phyloP scores from a whole-genome alignment of 225 moss, liverwort and hornwort genomes.

The Antitrichia curtipendula region DNA sequence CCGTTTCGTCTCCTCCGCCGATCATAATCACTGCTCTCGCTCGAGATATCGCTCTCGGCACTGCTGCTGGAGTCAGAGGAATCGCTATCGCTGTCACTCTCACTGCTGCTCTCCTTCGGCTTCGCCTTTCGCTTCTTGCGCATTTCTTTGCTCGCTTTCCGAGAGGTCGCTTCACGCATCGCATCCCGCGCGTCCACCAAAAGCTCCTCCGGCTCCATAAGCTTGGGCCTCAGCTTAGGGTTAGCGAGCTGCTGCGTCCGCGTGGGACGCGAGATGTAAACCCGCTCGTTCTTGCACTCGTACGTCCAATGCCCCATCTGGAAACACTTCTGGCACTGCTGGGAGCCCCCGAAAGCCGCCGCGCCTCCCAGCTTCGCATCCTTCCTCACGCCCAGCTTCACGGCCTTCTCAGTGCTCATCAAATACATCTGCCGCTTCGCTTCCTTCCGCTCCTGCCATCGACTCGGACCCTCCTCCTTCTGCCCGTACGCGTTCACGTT shows the following conservation, averaged over 20 bases:
- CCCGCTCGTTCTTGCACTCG: slow-evolving; percentile 79
- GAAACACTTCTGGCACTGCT: slow-evolving; percentile 87
- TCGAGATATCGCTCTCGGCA: slow-evolving; percentile 23
- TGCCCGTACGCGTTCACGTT: slow-evolving; percentile 97
- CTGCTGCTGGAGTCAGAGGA: slow-evolving; percentile 8
- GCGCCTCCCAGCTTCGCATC: slow-evolving; percentile 36
- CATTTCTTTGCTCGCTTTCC: slow-evolving; percentile 7
- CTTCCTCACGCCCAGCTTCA: slow-evolving; percentile 76
- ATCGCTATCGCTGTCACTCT: slow-evolving; percentile 4
- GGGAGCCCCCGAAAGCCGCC: slow-evolving; percentile 21
- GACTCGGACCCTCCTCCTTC: slow-evolving; percentile 92
- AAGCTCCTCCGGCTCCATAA: slow-evolving; percentile 32
- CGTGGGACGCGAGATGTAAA: slow-evolving; percentile 71
- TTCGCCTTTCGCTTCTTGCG: slow-evolving; percentile 31
- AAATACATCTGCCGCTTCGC: slow-evolving; percentile 98
- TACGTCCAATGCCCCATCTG: slow-evolving; percentile 84
- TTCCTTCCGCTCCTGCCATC: slow-evolving; percentile 98
- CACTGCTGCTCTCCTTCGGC: slow-evolving; percentile 24
- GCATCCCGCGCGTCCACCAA: slow-evolving; percentile 14
- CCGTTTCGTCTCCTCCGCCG: neutral
- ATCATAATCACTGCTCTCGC: slow-evolving; percentile 23
- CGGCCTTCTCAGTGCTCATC: slow-evolving; percentile 97
- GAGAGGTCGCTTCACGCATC: slow-evolving; percentile 7
- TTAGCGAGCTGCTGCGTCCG: slow-evolving; percentile 66
- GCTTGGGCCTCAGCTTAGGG: slow-evolving; percentile 39